Evolutionary conservation across 1,139 yeast genomes (phyloP), one percentile per base, ranked within the genome.

Genomic region (Suhomyces wounanorum): DNA sequence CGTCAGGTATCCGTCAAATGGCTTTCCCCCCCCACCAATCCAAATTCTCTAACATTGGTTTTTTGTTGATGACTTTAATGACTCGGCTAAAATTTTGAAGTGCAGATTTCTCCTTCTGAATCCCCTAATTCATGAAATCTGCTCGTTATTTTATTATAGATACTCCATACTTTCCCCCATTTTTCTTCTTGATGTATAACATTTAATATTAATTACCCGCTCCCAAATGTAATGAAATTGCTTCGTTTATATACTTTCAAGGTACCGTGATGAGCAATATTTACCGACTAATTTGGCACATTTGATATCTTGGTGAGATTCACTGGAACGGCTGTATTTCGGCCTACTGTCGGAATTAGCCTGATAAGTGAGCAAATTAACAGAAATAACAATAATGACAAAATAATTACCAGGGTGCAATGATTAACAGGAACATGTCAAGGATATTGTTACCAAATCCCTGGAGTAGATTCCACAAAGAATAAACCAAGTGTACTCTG

Each of bases 101-200:
- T 14, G 13, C 17, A n/a, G 42, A 26, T 30, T 25, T 30, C 26
- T 35, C 21, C 25, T 11, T 11, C 36, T 35, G 49, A 18, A 7
- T 16, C 38, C 49, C 47, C 47, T 40, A 40, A 39, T 36, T 28
- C 50, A 28, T 23, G n/a, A 11, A 13, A 25, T 28, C 23, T 3
- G 28, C 30, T 23, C 42, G 18, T 25, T 40, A 28, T 18, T 25
- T 26, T 26, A 16, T 48, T 44, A 48, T 51, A 45, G 51, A 48
- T 45, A 45, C 53, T 48, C 49, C 51, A 48, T 36, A 45, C 47
- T 48, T 51, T 40, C 51, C 53, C 48, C 50, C 48, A 25, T 43
- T 45, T 28, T 42, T 45, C 10, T 31, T 31, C 44, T 37, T 45
- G 37, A 33, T 49, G 50, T 47, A 40, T 47, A 43, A 30, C 43